phyloP scores from a whole-genome alignment of 768 basidiomycete genomes.

The Boletus sensibilis region DNA sequence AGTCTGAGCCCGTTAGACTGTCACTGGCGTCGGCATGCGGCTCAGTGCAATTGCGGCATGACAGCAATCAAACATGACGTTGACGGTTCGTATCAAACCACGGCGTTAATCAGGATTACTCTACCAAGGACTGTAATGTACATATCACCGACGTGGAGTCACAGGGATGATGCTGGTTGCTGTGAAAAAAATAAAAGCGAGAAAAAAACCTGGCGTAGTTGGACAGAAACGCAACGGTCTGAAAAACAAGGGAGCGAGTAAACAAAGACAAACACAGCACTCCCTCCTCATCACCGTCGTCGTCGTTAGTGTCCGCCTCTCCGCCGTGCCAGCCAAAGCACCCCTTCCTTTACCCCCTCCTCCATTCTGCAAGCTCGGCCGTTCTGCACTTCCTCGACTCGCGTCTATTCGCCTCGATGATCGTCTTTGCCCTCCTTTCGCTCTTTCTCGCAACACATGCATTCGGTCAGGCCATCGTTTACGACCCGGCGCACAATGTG shows the following conservation, averaged over 20 bases:
- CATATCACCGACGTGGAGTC: not conserved
- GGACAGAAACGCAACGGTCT: slow-evolving; percentile 9
- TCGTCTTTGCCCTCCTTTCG: slow-evolving; percentile 25
- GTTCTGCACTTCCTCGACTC: not conserved
- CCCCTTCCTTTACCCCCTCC: not conserved
- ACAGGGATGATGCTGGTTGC: not conserved
- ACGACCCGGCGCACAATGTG: slow-evolving; percentile 55
- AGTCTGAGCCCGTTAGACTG: not conserved
- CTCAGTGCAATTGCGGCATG: too few relatives aligned
- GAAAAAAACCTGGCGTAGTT: not conserved
- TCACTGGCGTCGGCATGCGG: too few relatives aligned
- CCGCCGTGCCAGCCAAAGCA: slow-evolving; percentile 9
- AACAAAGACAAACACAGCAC: slow-evolving; percentile 28
- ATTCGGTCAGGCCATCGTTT: slow-evolving; percentile 40
- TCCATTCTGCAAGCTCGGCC: not conserved
- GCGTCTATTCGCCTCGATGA: not conserved
- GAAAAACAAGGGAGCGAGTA: slow-evolving; percentile 10
- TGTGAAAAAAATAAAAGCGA: not conserved
- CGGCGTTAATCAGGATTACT: not conserved
- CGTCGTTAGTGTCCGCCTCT: slow-evolving; percentile 22
- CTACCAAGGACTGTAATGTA: not conserved
- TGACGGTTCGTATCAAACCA: not conserved
- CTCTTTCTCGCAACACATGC: slow-evolving; percentile 30
- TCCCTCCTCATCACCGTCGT: slow-evolving; percentile 32
- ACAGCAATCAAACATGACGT: too few relatives aligned